phyloP scores from a whole-genome alignment of 2,329 filamentous ascomycete genomes.

The Neoarthrinium moseri region DNA sequence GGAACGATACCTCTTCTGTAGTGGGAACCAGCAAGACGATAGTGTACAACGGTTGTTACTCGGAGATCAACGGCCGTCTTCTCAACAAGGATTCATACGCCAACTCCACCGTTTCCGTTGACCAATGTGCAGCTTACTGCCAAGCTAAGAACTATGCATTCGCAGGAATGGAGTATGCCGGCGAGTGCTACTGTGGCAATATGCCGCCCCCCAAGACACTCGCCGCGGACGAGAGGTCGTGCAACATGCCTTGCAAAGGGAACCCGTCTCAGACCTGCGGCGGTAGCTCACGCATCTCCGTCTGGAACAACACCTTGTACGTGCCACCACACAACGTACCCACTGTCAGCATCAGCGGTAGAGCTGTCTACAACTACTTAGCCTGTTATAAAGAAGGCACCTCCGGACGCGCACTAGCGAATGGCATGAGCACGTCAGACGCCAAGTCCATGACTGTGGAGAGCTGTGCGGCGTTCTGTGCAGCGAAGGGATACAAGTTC shows the following conservation, averaged over 20 bases:
- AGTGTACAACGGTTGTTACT: conserved; percentile 4
- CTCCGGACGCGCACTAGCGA: conserved; percentile 14
- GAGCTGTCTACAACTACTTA: conserved; percentile 11
- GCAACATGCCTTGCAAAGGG: conserved; percentile 11
- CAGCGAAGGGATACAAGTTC: conserved; percentile 13
- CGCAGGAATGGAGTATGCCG: conserved; percentile 9
- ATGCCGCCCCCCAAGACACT: not conserved
- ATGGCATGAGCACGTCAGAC: conserved; percentile 7
- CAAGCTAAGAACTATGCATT: not conserved
- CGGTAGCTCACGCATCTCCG: conserved; percentile 12
- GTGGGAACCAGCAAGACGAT: not conserved
- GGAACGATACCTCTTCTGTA: conserved; percentile 3
- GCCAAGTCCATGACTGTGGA: conserved; percentile 12
- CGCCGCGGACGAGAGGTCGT: not conserved
- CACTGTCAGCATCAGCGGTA: conserved; percentile 1
- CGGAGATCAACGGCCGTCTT: not conserved
- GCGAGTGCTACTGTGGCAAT: conserved; percentile 11
- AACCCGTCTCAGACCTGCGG: conserved; percentile 8
- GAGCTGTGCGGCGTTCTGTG: conserved; percentile 16
- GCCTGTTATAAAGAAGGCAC: conserved; percentile 18
- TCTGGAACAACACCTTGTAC: conserved; percentile 18
- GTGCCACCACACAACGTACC: conserved; percentile 13
- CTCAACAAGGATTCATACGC: conserved; percentile 6
- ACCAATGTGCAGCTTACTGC: conserved; percentile 9
- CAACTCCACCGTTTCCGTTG: conserved; percentile 3